These are phyloP conservation scores for Zalerion maritima DNA, from an alignment of 495 filamentous ascomycete genomes.

Conservation along the genomic window DNA sequence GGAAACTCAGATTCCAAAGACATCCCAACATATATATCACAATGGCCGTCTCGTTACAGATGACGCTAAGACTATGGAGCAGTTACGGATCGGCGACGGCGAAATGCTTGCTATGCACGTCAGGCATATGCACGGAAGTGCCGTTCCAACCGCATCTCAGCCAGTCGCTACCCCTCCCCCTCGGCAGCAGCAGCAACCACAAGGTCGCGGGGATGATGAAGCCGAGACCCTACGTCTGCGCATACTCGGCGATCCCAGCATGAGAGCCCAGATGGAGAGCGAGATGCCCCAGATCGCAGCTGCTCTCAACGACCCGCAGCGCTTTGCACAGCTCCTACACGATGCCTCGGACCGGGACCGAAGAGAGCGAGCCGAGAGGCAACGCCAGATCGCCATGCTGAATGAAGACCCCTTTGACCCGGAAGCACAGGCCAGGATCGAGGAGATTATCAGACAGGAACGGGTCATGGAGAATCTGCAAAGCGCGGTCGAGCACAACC, in stretches of 20 bases:
- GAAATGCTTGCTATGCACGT: slow-evolving; percentile 87
- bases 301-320: slow-evolving; percentile 60
- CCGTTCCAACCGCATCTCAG: slow-evolving; percentile 16
- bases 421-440: slow-evolving; percentile 83
- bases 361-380: slow-evolving; percentile 55
- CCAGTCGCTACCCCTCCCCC: slow-evolving; percentile 15
- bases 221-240: slow-evolving; percentile 71
- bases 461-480: slow-evolving; percentile 86
- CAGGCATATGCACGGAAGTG: slow-evolving; percentile 34
- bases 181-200: slow-evolving; percentile 25
- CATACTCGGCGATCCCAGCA: slow-evolving; percentile 61
- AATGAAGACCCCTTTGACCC: slow-evolving; percentile 87
- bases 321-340: slow-evolving; percentile 56
- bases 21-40: slow-evolving; percentile 64
- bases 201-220: slow-evolving; percentile 36
- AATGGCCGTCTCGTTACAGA: slow-evolving; percentile 72
- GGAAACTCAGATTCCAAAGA: slow-evolving; percentile 36
- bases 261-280: slow-evolving; percentile 51
- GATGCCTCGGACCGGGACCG: slow-evolving; percentile 51
- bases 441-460: slow-evolving; percentile 91
- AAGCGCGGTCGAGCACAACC: slow-evolving; percentile 89
- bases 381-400: slow-evolving; percentile 58
- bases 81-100: slow-evolving; percentile 71
- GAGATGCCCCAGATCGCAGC: slow-evolving; percentile 61
- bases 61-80: slow-evolving; percentile 61